These are phyloP conservation scores for Isatis lusitanica DNA, from an alignment of 441 rosid genomes.

Conservation along the genomic window DNA sequence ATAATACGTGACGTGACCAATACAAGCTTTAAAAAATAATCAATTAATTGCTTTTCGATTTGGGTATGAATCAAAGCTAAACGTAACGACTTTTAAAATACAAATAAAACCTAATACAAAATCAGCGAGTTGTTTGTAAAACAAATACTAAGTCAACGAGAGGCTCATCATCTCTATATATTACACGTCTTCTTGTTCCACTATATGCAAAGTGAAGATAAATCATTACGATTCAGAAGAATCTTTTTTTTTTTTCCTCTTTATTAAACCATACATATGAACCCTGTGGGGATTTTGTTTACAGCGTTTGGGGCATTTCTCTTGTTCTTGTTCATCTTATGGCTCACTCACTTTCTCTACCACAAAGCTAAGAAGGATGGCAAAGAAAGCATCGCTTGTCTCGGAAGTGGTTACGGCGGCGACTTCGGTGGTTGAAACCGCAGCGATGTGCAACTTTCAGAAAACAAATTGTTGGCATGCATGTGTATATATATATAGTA, in stretches of 20 bases:
- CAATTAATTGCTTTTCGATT: too few species aligned
- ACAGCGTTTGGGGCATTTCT: constrained; percentile 25
- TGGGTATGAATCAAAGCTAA: too few species aligned
- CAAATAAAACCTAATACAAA: not conserved
- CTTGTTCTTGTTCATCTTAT: constrained; percentile 20
- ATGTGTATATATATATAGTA: not conserved
- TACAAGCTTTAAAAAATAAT: too few species aligned
- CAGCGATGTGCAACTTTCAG: not conserved
- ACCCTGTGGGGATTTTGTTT: not conserved
- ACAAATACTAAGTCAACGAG: not conserved
- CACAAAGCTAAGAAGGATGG: constrained; percentile 37
- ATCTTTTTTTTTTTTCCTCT: too few species aligned
- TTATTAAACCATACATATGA: not conserved
- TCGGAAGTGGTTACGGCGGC: constrained; percentile 33
- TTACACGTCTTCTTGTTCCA: not conserved
- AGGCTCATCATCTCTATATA: not conserved
- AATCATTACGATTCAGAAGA: not conserved
- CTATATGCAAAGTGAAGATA: not conserved
- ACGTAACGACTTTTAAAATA: not conserved
- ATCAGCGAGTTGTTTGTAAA: not conserved
- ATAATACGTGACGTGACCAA: too few species aligned
- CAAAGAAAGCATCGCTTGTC: constrained; percentile 34
- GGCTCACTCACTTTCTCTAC: constrained; percentile 35
- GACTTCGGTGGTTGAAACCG: constrained; percentile 21
- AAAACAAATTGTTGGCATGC: not conserved